These are phyloP conservation scores for Coemansia sp. DNA, from an alignment of 192 early-diverging fungal genomes.

Conservation along the genomic window DNA sequence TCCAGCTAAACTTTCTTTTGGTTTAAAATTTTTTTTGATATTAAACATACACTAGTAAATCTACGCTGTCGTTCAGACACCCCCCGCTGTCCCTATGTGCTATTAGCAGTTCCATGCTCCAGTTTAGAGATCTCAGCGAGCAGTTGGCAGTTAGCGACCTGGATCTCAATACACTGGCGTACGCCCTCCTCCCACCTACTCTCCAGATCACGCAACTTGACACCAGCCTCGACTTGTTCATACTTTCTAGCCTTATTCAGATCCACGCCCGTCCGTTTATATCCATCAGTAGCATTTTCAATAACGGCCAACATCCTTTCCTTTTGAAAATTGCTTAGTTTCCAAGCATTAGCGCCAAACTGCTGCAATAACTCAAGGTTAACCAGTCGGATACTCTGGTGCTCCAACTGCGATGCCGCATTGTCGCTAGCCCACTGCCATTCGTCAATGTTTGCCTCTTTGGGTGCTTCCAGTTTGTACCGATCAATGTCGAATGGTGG, in stretches of 20 bases:
- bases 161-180: slow-evolving; percentile 47
- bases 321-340: slow-evolving; percentile 48
- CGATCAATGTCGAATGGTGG: slow-evolving; percentile 38
- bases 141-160: slow-evolving; percentile 38
- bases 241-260: slow-evolving; percentile 48
- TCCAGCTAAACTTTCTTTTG: slow-evolving; percentile 1
- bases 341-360: slow-evolving; percentile 54
- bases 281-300: slow-evolving; percentile 22
- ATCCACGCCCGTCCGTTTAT: slow-evolving; percentile 26
- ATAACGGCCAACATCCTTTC: slow-evolving; percentile 32
- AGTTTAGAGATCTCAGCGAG: slow-evolving; percentile 24
- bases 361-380: slow-evolving; percentile 53
- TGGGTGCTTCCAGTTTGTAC: slow-evolving; percentile 47
- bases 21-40: neutral
- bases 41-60: neutral
- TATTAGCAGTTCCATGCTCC: slow-evolving; percentile 3
- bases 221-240: slow-evolving; percentile 42
- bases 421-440: slow-evolving; percentile 44
- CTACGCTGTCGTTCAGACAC: neutral
- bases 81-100: neutral
- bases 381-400: slow-evolving; percentile 41
- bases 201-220: slow-evolving; percentile 35
- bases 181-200: slow-evolving; percentile 42
- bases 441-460: slow-evolving; percentile 2
- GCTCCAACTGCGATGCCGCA: slow-evolving; percentile 53